These are phyloP conservation scores for Cordyceps fumosorosea DNA, from an alignment of 2,329 filamentous ascomycete species.

Conservation along the genomic window DNA sequence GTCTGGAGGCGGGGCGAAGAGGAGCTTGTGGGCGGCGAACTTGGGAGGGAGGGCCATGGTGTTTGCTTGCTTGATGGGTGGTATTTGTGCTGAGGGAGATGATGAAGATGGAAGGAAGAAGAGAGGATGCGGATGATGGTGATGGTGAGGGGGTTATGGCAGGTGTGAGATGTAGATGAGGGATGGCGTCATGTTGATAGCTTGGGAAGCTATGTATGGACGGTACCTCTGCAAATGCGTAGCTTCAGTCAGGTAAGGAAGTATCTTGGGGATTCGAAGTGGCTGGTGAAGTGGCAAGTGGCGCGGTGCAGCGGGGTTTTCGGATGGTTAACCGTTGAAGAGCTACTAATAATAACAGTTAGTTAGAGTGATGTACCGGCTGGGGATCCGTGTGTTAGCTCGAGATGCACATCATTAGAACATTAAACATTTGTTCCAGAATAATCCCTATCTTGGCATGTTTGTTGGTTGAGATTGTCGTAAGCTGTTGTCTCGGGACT, in stretches of 20 bases:
- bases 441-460: neutral
- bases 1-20: conserved; percentile 33
- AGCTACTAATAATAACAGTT: neutral
- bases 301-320: conserved; percentile 1
- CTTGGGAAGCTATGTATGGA: neutral
- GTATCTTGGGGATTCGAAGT: no score
- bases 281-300: neutral
- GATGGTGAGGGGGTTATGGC: neutral
- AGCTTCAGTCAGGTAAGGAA: neutral
- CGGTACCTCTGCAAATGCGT: neutral
- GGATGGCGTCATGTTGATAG: conserved; percentile 10
- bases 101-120: neutral
- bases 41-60: conserved; percentile 66
- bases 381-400: neutral
- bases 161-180: neutral
- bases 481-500: neutral
- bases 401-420: neutral
- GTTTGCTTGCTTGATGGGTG: neutral
- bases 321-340: neutral
- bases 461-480: neutral
- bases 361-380: no score
- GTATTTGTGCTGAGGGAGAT: neutral
- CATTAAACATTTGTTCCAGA: no score
- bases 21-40: conserved; percentile 65
- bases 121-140: neutral